Evolutionary conservation across 202 grass and related monocot species (phyloP), one percentile per base, ranked within the genome.

Genomic region (Panicum virgatum): DNA sequence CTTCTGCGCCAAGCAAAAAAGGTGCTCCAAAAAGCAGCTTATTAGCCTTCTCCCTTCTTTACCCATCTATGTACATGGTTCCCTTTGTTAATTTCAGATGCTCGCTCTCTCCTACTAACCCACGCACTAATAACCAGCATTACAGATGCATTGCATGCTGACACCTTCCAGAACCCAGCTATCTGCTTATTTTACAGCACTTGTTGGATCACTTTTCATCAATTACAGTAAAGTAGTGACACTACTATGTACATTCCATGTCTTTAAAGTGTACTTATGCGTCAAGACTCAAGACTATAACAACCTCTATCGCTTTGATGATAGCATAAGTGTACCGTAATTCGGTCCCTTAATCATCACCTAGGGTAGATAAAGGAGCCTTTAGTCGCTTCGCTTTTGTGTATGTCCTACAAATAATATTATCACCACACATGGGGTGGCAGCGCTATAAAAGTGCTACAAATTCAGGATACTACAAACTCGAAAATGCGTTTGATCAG

Each of bases 1-100:
- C 87, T 89, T 89, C 77, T 3, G 23, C 76, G 43, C 18, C 63
- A 85, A 76, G 87, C 13, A 64, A 88, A 75, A 74, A 19, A 73
- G 61, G 69, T 84, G 51, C 12, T 14, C 52, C 5, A 6, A 25
- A 68, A 85, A 84, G 62, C 20, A 57, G 45, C 46, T 42, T 36
- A 19, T 30, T 57, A 16, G 46, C 56, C 62, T 75, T 56, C n/a
- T n/a, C n/a, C 69, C 60, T 78, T 61, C 20, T 60, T 66, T 80
- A 64, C 80, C 12, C 34, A 32, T n/a, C 15, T 32, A 25, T 36
- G 54, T 52, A 27, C 9, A 23, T 45, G 0, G 20, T 72, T 4
- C 12, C 26, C 25, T 4, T 1, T 52, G 3, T 34, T 30, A 30
- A 30, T 36, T 51, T 22, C 46, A 72, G 46, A 72, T 32, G 46